Conservation (phyloP, 805 yeast genomes). For the Sugiyamaella smithiae region DNA sequence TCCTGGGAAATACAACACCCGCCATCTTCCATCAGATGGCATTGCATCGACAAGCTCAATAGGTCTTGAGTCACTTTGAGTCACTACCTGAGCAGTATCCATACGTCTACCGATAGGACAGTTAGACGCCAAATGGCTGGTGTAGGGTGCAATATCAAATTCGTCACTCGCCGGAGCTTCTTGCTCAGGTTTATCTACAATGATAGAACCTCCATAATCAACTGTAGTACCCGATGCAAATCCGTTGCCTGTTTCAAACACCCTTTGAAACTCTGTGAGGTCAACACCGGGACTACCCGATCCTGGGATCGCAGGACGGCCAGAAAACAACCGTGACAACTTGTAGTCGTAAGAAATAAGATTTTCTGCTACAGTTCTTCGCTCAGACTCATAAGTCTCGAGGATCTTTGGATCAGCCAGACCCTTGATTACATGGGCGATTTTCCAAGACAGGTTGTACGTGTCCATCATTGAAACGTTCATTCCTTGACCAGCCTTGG, state of each 20-base stretch:
- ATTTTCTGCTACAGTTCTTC: conserved; percentile 34
- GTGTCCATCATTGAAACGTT: conserved; percentile 35
- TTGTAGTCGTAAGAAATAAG: conserved; percentile 35
- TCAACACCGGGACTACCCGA: conserved; percentile 28
- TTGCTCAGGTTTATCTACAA: conserved; percentile 13
- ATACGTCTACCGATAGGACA: conserved; percentile 32
- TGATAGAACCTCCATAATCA: conserved; percentile 30
- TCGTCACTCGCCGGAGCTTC: not conserved
- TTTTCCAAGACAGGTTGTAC: conserved; percentile 36
- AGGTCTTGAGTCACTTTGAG: conserved; percentile 33
- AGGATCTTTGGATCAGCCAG: conserved; percentile 26
- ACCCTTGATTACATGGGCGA: conserved; percentile 35
- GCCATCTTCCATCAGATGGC: conserved; percentile 35
- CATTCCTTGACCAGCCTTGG: conserved; percentile 39
- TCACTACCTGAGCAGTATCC: conserved; percentile 26
- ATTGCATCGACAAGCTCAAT: conserved; percentile 27
- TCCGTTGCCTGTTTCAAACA: conserved; percentile 31
- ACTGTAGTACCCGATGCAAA: conserved; percentile 36
- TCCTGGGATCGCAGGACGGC: conserved; percentile 29
- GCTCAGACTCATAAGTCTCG: conserved; percentile 35
- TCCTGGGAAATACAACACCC: conserved; percentile 33
- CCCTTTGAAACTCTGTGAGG: conserved; percentile 32
- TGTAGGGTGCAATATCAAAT: not conserved
- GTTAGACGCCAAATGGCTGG: conserved; percentile 25
- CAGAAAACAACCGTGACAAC: conserved; percentile 33